A percentile compares a stretch with the other conserved stretches of the same genome.
These are phyloP conservation scores for Mariannaea sp. DNA, from an alignment of 2,329 filamentous ascomycete genomes.

Conservation along the genomic window DNA sequence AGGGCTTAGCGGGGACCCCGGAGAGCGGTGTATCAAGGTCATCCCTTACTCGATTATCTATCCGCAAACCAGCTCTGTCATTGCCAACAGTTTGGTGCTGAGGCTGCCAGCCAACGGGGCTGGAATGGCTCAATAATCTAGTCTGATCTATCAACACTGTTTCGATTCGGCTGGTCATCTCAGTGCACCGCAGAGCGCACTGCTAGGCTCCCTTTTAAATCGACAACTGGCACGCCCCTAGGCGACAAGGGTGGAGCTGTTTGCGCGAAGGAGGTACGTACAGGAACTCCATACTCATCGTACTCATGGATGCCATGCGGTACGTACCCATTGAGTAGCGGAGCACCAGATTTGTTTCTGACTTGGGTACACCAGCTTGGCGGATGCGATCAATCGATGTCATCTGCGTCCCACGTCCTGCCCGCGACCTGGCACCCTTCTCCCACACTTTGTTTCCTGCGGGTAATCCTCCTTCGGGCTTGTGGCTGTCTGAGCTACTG, in stretches of 20 bases:
- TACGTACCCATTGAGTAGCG: too few relatives aligned
- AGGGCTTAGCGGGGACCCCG: slow-evolving; percentile 35
- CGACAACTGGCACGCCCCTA: slow-evolving; percentile 9
- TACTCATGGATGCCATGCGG: too few relatives aligned
- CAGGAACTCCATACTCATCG: too few relatives aligned
- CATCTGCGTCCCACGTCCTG: slow-evolving; percentile 12
- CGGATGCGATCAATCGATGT: slow-evolving; percentile 19
- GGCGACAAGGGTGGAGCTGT: neutral
- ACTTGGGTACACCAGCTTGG: slow-evolving; percentile 9
- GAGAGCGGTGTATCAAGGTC: slow-evolving; percentile 34
- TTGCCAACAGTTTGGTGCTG: slow-evolving; percentile 9
- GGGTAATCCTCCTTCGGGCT: slow-evolving; percentile 1
- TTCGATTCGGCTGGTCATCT: slow-evolving; percentile 26
- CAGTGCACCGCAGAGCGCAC: slow-evolving; percentile 4
- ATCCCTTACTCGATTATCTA: slow-evolving; percentile 13
- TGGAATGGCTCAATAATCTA: neutral
- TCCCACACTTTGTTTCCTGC: slow-evolving; percentile 9
- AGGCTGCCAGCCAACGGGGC: neutral
- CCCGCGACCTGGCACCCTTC: slow-evolving; percentile 5
- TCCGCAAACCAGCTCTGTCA: slow-evolving; percentile 8
- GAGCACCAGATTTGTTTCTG: slow-evolving; percentile 7
- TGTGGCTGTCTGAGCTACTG: slow-evolving; percentile 1
- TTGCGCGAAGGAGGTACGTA: too few relatives aligned
- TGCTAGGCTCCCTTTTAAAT: slow-evolving; percentile 3
- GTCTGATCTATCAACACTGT: slow-evolving; percentile 17